Base-by-base conservation (phyloP, 495 filamentous ascomycete genomes). In the Hypoxylon perforatum region DNA sequence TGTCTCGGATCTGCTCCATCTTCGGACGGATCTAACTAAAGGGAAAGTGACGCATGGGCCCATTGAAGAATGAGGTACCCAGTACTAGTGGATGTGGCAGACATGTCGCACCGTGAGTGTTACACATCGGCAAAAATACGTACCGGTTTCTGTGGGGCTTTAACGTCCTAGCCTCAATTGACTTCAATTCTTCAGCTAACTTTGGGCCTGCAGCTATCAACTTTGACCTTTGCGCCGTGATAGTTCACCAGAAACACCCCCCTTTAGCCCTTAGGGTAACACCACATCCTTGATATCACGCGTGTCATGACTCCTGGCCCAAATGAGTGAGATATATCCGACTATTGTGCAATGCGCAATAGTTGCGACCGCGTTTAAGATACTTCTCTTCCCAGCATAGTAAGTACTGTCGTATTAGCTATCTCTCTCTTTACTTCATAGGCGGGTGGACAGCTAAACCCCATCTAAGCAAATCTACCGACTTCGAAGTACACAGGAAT, bases 401-500 rank as follows among this genome's bases (percentile, higher is more conserved):
- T 99, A 85, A 73, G 92, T 85, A 50, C 47, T 22, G 41, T 23
- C 11, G 30, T 33, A 33, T 33, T 4, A 33, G 30, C 7, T 33
- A 4, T 9, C 30, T n/a, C 42, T 61, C 36, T 50, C 53, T 47
- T 15, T 9, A 44, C 44, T 9, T n/a, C 30, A 3, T 28, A 28
- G 4, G 19, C 28, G 7, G 41, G 61, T 12, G 1, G 17, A 42
- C 30, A 52, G 44, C 61, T 65, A 49, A 69, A 56, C 64, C 44
- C 65, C 11, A 19, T 17, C 17, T 15, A 72, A 98, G 95, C 82
- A 97, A 95, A 82, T 97, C 95, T n/a, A 98, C 94, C 63, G 95
- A 99, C 75, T 99, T 97, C 70, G 95, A 98, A 75, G 95, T 97
- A 53, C 95, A 98, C 77, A 90, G 95, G 54, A 98, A 97, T 79